Base-by-base conservation (phyloP, 192 early-diverging fungal species). In the Mortierella claussenii region DNA sequence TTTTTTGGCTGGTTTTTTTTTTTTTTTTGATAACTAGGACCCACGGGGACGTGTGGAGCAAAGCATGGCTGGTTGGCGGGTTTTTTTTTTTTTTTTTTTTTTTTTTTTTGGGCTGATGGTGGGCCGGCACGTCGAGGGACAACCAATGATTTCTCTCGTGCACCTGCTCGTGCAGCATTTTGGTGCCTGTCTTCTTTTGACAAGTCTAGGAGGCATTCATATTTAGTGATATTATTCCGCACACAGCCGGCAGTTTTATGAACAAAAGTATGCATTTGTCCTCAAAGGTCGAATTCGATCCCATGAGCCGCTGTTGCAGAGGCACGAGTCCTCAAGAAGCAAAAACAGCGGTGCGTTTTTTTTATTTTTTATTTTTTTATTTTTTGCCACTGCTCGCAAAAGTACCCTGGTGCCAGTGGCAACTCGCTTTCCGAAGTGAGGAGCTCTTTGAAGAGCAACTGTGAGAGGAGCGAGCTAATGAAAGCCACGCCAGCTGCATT, bases 61-160 rank as follows among this genome's bases (percentile, higher is more conserved):
- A n/a, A n/a, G n/a, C n/a, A n/a, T n/a, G n/a, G n/a, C n/a, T n/a
- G n/a, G 32, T 73, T 73, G 10, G 37, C 53, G 1, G 70, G n/a
- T 45, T 75, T 75, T 30, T 62, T 31, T 28, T 57, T 11, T 28
- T 52, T 23, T 3, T 56, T 26, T 24, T 55, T 55, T 2, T 23
- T 55, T 18, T 32, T 31, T 37, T 17, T 51, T 24, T 47, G 32
- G 18, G 53, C 26, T 15, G 64, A 30, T 46, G 56, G 46, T 36
- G 49, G 21, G 6, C 48, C 10, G 28, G 70, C 31, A 40, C 56
- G 31, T 5, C 50, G 15, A 10, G 44, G 45, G 47, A 76, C 56
- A 17, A 59, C 60, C 24, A 75, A 75, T 20, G 65, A 32, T 28
- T 76, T 65, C 64, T 76, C 64, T 9, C 28, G 21, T 0, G 73